Percentiles rank a stretch among this genome's conserved stretches.
Conservation (phyloP, 129 eudicot genomes). For the Helianthus tuberosus region DNA sequence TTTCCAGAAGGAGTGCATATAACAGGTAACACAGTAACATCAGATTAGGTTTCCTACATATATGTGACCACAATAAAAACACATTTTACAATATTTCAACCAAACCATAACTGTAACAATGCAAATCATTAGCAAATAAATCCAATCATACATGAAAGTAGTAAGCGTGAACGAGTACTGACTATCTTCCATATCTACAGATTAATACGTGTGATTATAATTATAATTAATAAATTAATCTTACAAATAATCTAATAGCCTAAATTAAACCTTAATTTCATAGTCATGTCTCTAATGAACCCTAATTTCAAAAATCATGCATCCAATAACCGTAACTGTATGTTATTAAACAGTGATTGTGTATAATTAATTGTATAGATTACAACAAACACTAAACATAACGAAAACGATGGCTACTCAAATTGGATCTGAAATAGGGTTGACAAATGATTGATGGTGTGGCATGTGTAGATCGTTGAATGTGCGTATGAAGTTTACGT, state of each 20-base stretch:
- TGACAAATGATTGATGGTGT: conserved; percentile 1
- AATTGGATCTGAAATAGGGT: conserved; percentile 13
- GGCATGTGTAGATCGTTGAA: conserved; percentile 12
- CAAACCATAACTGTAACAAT: background rate
- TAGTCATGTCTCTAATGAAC: background rate
- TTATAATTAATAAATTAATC: background rate
- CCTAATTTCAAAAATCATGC: conserved; percentile 22
- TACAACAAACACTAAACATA: background rate
- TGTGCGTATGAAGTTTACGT: background rate
- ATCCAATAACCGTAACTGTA: background rate
- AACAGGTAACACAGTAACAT: conserved; percentile 11
- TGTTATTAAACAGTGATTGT: background rate
- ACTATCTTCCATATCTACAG: conserved; percentile 82
- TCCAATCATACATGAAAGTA: conserved; percentile 75
- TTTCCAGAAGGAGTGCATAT: conserved; percentile 87
- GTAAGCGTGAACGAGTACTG: conserved; percentile 98
- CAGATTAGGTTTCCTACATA: conserved; percentile 1
- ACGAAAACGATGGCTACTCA: background rate
- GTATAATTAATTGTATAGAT: background rate
- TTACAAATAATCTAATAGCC: background rate
- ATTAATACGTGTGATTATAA: background rate
- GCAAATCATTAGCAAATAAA: background rate
- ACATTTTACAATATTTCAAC: background rate
- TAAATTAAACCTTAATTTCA: conserved; percentile 25
- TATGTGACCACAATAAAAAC: background rate